These are phyloP conservation scores for Sanghuangporus weigelae DNA, from an alignment of 1,284 basidiomycete species.

Conservation along the genomic window DNA sequence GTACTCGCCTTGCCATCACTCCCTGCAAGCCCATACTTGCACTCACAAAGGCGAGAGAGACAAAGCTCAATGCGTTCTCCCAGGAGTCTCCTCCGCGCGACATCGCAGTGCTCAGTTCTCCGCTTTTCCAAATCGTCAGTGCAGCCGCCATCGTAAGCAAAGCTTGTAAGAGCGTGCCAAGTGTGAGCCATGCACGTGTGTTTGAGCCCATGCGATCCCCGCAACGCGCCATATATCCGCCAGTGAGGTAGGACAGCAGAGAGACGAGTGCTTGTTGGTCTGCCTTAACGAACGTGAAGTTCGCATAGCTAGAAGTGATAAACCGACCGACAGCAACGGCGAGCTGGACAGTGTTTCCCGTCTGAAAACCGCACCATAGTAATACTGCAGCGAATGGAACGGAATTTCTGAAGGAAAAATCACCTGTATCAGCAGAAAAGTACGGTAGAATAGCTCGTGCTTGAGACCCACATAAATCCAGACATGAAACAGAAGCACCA, in stretches of 20 bases:
- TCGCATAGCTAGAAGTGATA: slow-evolving; percentile 45
- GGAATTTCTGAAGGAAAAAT: slow-evolving; percentile 46
- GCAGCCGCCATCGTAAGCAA: slow-evolving; percentile 70
- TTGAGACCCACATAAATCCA: slow-evolving; percentile 56
- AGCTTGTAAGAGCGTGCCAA: slow-evolving; percentile 68
- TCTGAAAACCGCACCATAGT: slow-evolving; percentile 87
- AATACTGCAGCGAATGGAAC: slow-evolving; percentile 80
- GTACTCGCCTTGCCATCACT: slow-evolving; percentile 75
- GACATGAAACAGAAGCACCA: slow-evolving; percentile 83
- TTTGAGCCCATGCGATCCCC: slow-evolving; percentile 67
- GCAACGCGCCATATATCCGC: slow-evolving; percentile 66
- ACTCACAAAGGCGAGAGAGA: slow-evolving; percentile 70
- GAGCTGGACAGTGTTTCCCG: slow-evolving; percentile 66
- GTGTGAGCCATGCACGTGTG: slow-evolving; percentile 67
- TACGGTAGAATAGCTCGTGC: slow-evolving; percentile 24
- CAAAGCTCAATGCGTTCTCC: slow-evolving; percentile 60
- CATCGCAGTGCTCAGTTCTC: slow-evolving; percentile 48
- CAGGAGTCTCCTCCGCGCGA: slow-evolving; percentile 59
- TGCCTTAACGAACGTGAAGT: slow-evolving; percentile 61
- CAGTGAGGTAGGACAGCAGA: slow-evolving; percentile 65
- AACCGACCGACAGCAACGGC: slow-evolving; percentile 56
- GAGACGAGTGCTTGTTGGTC: slow-evolving; percentile 81
- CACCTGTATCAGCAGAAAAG: not conserved
- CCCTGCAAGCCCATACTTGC: slow-evolving; percentile 76
- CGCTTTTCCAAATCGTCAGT: slow-evolving; percentile 59